Evolutionary conservation across 345 rosid genomes (phyloP), one percentile per base, ranked within the genome.

Genomic region (Brassica carinata): DNA sequence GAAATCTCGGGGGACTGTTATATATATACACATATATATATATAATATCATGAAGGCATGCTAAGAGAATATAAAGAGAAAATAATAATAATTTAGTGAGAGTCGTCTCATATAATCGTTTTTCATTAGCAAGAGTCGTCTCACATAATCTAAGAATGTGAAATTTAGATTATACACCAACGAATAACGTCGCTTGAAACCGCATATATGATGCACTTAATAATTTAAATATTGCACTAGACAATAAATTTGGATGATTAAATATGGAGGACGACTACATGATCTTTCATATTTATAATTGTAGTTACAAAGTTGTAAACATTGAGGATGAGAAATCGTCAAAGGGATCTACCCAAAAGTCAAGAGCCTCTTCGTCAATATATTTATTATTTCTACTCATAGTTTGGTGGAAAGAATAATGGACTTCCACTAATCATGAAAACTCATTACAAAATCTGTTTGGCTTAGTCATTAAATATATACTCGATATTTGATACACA

Each of bases 331-430:
- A 69, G 34, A 69, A 75, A 69, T 34, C 31, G 66, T 63, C 73
- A 51, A 53, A 63, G 38, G 34, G 79, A 73, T 74, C 62, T 69
- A 75, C 64, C 76, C 67, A 17, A 75, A 80, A 75, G 83, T 80
- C 83, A 75, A 75, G 71, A 80, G 59, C 61, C 33, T 75, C 70
- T 40, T 64, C 43, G 73, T 57, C 74, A 73, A 30, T 81, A 30
- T 71, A 48, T 15, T 74, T 15, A 45, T 79, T 30, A 73, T 11
- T 23, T 74, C 40, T 13, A 23, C 61, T 63, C 67, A 43, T 81
- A 69, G 80, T 66, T 76, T 81, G 84, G 77, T 81, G 81, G 80
- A 66, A 76, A 58, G 26, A 82, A 77, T 77, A 82, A 82, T 82
- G 77, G 81, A 81, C 80, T 53, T 67, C 83, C 68, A 80, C 84